Evolutionary conservation across 495 filamentous ascomycete species (phyloP), one percentile per base, ranked within the genome.

Genomic region (Trichocladium antarcticum): DNA sequence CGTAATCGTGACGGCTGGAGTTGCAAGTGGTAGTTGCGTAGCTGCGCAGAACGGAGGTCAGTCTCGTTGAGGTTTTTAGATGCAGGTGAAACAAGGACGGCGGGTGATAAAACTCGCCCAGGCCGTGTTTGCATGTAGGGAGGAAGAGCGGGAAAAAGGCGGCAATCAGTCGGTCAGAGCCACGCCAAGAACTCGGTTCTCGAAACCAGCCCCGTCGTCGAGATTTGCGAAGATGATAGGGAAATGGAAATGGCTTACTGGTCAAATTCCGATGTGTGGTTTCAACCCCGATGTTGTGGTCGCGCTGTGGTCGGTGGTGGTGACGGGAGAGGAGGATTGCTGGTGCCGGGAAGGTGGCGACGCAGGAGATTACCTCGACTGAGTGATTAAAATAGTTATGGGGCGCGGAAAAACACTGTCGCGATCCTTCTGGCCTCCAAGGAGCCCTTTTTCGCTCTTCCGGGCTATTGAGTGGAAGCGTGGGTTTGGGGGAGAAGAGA

Each of bases 401-500:
- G n/a, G n/a, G n/a, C n/a, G n/a, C n/a, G n/a, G n/a, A n/a, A n/a
- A n/a, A n/a, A n/a, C n/a, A n/a, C n/a, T n/a, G n/a, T n/a, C n/a
- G n/a, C n/a, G n/a, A n/a, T n/a, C n/a, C n/a, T n/a, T n/a, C n/a
- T n/a, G n/a, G n/a, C n/a, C n/a, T n/a, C n/a, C n/a, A n/a, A n/a
- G n/a, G n/a, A n/a, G n/a, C n/a, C n/a, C n/a, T n/a, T n/a, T n/a
- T n/a, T n/a, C n/a, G n/a, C n/a, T n/a, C n/a, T n/a, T n/a, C n/a
- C n/a, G n/a, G n/a, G n/a, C n/a, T n/a, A n/a, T n/a, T n/a, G n/a
- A n/a, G 5, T 10, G 27, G 27, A 5, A 14, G 31, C 7, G 47
- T 49, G 57, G 48, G 47, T 51, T 50, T 48, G 29, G 50, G 46
- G 42, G 47, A 57, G 32, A 50, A 52, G 43, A 37, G 46, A 48